Conservation (phyloP, 208 protist species). For the Willaertia magna region DNA sequence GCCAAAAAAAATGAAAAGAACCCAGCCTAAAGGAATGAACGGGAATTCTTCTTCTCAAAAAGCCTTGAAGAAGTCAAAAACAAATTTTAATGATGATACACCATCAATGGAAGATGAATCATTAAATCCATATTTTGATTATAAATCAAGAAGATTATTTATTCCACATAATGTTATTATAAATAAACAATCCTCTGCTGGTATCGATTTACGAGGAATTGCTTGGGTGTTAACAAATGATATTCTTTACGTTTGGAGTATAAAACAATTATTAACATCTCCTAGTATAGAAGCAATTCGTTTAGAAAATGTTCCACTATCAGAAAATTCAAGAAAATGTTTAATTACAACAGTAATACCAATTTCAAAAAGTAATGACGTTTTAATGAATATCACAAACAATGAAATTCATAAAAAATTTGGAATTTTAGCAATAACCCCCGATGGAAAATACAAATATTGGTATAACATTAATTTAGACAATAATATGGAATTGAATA, state of each 20-base stretch:
- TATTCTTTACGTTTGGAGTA: not conserved
- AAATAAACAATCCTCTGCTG: not conserved
- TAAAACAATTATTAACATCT: not conserved
- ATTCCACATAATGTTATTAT: too few relatives aligned
- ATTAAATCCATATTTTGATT: too few relatives aligned
- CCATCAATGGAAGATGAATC: too few relatives aligned
- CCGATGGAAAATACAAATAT: not conserved
- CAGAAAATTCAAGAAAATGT: not conserved
- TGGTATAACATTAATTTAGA: not conserved
- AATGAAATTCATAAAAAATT: too few relatives aligned
- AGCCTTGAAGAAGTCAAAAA: not conserved
- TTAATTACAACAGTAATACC: not conserved
- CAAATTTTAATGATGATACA: too few relatives aligned
- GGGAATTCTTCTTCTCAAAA: not conserved
- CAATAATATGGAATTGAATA: not conserved
- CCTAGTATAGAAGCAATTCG: not conserved
- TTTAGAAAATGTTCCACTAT: not conserved
- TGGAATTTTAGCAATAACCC: too few relatives aligned
- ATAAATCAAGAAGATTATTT: too few relatives aligned
- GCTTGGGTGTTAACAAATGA: not conserved
- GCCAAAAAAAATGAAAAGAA: not conserved
- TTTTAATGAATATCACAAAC: not conserved
- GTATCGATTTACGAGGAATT: not conserved
- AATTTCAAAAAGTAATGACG: not conserved
- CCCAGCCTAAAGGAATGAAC: not conserved